A percentile compares a stretch with the other conserved stretches of the same genome.
phyloP scores from a whole-genome alignment of 1,284 basidiomycete genomes.

The Ganoderma multipileum region DNA sequence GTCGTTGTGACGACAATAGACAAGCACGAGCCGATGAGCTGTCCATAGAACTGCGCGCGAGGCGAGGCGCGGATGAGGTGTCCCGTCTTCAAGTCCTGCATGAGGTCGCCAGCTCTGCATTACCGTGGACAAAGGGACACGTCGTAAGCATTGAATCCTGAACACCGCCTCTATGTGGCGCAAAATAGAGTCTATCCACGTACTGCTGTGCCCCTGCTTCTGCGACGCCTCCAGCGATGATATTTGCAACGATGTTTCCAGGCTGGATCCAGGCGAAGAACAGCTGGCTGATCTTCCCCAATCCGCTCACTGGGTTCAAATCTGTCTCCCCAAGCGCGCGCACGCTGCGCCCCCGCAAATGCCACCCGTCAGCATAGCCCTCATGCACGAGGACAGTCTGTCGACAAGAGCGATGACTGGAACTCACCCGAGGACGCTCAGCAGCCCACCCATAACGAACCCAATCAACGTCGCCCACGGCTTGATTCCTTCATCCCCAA shows the following conservation, averaged over 20 bases:
- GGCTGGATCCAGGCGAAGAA: slow-evolving; percentile 95
- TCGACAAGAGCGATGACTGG: neutral
- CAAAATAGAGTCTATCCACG: slow-evolving; percentile 36
- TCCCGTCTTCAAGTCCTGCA: slow-evolving; percentile 98
- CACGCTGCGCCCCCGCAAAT: slow-evolving; percentile 57
- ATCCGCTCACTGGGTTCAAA: slow-evolving; percentile 91
- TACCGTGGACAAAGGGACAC: neutral
- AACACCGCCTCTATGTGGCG: neutral
- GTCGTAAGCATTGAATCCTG: slow-evolving; percentile 5
- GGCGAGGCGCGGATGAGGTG: slow-evolving; percentile 89
- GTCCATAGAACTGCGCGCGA: slow-evolving; percentile 87
- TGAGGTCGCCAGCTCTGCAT: slow-evolving; percentile 89
- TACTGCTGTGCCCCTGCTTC: slow-evolving; percentile 96
- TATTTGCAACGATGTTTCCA: slow-evolving; percentile 93
- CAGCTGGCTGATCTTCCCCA: slow-evolving; percentile 95
- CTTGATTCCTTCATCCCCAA: slow-evolving; percentile 89
- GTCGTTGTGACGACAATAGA: slow-evolving; percentile 91
- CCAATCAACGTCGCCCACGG: slow-evolving; percentile 93
- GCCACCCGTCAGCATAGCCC: slow-evolving; percentile 6
- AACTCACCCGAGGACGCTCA: slow-evolving; percentile 87
- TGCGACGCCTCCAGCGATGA: slow-evolving; percentile 95
- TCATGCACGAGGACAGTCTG: neutral
- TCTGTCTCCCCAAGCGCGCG: slow-evolving; percentile 94
- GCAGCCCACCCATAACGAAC: slow-evolving; percentile 81
- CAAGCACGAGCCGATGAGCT: slow-evolving; percentile 86